Conservation (phyloP, 345 rosid genomes). For the Melastoma malabathricum region DNA sequence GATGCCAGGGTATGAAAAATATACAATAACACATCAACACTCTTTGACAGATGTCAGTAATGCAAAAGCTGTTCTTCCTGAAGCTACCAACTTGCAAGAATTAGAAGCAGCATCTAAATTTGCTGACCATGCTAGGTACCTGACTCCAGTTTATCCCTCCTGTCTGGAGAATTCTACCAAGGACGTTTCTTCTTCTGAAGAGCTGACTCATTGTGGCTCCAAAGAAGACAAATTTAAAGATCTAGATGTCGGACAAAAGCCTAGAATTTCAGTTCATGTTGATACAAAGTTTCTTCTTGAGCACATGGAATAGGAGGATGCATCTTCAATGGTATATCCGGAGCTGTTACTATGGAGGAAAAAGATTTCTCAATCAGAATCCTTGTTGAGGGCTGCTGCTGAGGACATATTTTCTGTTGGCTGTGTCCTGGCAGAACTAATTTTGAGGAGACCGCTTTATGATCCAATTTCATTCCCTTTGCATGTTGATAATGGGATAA, state of each 20-base stretch:
- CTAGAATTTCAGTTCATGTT: conserved; percentile 24
- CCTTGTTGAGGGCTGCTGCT: conserved; percentile 27
- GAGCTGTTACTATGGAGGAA: conserved; percentile 64
- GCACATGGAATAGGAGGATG: conserved; percentile 40
- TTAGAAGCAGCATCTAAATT: conserved; percentile 67
- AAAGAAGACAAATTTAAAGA: conserved; percentile 17
- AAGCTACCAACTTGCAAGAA: conserved; percentile 43
- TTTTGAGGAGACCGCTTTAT: conserved; percentile 61
- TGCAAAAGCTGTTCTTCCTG: conserved; percentile 28
- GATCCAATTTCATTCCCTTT: conserved; percentile 46
- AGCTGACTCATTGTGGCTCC: conserved; percentile 15
- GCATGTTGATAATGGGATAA: conserved; percentile 33
- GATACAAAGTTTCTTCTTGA: conserved; percentile 55
- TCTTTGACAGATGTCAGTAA: conserved; percentile 25
- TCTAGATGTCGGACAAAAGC: conserved; percentile 18
- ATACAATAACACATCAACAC: conserved; percentile 18
- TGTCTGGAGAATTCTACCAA: conserved; percentile 9
- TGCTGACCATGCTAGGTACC: conserved; percentile 50
- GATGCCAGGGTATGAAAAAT: conserved; percentile 15
- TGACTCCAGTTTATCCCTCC: conserved; percentile 47
- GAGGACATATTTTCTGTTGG: conserved; percentile 75
- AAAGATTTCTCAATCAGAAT: conserved; percentile 23
- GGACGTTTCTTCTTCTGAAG: conserved; percentile 19
- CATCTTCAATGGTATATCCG: conserved; percentile 44
- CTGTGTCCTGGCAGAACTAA: conserved; percentile 74